Evolutionary conservation across 768 basidiomycete genomes (phyloP), one percentile per base, ranked within the genome.

Genomic region (Hemileccinum rubropunctum): DNA sequence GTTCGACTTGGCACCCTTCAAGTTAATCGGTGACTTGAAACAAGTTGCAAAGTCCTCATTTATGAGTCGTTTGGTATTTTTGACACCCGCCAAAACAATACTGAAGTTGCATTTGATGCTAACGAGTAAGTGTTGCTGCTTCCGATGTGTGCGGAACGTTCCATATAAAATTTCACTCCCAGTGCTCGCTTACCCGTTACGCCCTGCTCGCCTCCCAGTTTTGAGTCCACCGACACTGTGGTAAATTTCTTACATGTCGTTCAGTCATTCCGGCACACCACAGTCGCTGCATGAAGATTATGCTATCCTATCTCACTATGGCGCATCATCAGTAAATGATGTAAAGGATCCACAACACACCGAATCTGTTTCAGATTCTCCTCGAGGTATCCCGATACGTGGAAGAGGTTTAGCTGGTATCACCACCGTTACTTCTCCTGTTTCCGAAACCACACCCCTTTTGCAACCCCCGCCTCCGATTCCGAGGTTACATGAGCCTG

Each of bases 221-320:
- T 30, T 30, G 28, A 30, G 23, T 23, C 28, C 8, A 30, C 11
- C 28, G 28, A 4, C 27, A 28, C 27, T 30, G 12, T 12, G 36
- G 15, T 20, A 23, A 8, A 6, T 18, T 34, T 21, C 3, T 11
- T 23, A n/a, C 11, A 63, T 63, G 61, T 63, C 61, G 17, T 39
- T 53, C 50, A 43, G 21, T 42, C 61, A 54, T 33, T 44, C 52
- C 14, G 50, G 50, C 30, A 47, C 57, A 11, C 60, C 63, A 2
- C 62, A 52, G 9, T 84, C 84, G 2, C 65, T 86, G 17, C 81
- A 81, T 12, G 80, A 84, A 2, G 84, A 86, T 68, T 83, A 84
- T 54, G 83, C 81, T 7, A 71, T 84, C 32, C 67, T 87, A 10
- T 79, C 82, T 26, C 75, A 75, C 9, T 80, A 74, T 58, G 73